These are phyloP conservation scores for Paradendryphiella salina DNA, from an alignment of 2,329 filamentous ascomycete species.

Conservation along the genomic window DNA sequence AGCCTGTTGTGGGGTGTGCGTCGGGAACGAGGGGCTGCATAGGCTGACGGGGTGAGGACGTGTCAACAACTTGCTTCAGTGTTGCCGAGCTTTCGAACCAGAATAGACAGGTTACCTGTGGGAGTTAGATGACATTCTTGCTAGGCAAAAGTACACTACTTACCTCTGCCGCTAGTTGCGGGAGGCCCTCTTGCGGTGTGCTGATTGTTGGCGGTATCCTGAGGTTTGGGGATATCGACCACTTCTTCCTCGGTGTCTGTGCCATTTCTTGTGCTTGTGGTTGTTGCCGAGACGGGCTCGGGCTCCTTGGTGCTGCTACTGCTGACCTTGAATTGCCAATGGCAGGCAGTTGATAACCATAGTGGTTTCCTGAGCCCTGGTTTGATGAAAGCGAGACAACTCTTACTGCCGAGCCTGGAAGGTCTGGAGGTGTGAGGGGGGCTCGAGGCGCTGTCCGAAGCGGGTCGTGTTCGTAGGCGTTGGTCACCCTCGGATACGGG, in stretches of 20 bases:
- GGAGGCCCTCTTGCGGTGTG: conserved; percentile 47
- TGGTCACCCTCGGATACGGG: conserved; percentile 33
- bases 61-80: conserved; percentile 72
- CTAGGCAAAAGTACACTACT: conserved; percentile 7
- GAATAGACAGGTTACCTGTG: conserved; percentile 91
- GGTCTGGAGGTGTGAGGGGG: conserved; percentile 42
- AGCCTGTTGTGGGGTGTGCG: conserved; percentile 75
- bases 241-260: conserved; percentile 37
- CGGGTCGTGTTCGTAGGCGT: conserved; percentile 29
- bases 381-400: conserved; percentile 36
- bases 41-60: conserved; percentile 49
- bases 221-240: conserved; percentile 42
- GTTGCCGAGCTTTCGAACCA: conserved; percentile 93
- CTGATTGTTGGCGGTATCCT: conserved; percentile 43
- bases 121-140: conserved; percentile 15
- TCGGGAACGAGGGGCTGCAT: conserved; percentile 66
- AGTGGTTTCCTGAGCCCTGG: conserved; percentile 36
- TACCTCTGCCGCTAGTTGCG: conserved; percentile 49
- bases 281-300: conserved; percentile 22
- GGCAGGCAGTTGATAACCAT: conserved; percentile 42
- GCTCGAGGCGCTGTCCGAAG: conserved; percentile 27
- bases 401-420: conserved; percentile 39
- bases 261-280: conserved; percentile 28
- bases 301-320: conserved; percentile 32
- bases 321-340: conserved; percentile 42